Evolutionary conservation across 345 rosid species (phyloP), one percentile per base, ranked within the genome.

Genomic region (Sapria himalayana): DNA sequence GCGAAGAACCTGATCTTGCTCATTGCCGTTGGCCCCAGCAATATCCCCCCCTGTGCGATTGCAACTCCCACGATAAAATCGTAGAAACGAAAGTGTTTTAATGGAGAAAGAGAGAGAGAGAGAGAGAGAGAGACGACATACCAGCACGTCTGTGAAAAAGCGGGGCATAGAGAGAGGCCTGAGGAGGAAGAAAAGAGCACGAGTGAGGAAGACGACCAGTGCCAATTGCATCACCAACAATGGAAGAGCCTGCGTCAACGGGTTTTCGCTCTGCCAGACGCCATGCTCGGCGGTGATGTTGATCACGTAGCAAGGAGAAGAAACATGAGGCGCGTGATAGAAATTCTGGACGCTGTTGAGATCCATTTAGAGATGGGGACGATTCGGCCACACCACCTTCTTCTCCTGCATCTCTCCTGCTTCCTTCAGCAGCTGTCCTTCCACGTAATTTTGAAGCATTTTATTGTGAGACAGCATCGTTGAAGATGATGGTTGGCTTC

Each of bases 11-110:
- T 3, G 0, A 1, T 0, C 3, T 8, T 7, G 0, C 59, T 54
- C 0, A 73, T 29, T 3, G 41, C 7, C 1, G 43, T 52, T 33
- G 73, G 76, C 29, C 82, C 73, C 25, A 63, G 21, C 29, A 73
- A 1, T 22, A 73, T 8, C 3, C 93, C 79, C 9, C 60, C 63
- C 93, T 76, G 54, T 12, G n/a, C n/a, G n/a, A 55, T 19, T 19
- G 3, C 29, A 29, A 27, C 10, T 29, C 4, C 12, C 14, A 24
- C 17, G 2, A 5, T 3, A 8, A 22, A 43, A 27, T 4, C 2
- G 21, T 3, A 1, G 12, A 14, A 13, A 19, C 9, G 7, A 1
- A 21, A 15, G 19, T 15, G 8, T 3, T 11, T 4, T 11, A 22
- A 6, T 33, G n/a, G n/a, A n/a, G n/a, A n/a, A n/a, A n/a, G n/a